These are phyloP conservation scores for Articulospora tetracladia DNA, from an alignment of 495 filamentous ascomycete genomes.

Conservation along the genomic window DNA sequence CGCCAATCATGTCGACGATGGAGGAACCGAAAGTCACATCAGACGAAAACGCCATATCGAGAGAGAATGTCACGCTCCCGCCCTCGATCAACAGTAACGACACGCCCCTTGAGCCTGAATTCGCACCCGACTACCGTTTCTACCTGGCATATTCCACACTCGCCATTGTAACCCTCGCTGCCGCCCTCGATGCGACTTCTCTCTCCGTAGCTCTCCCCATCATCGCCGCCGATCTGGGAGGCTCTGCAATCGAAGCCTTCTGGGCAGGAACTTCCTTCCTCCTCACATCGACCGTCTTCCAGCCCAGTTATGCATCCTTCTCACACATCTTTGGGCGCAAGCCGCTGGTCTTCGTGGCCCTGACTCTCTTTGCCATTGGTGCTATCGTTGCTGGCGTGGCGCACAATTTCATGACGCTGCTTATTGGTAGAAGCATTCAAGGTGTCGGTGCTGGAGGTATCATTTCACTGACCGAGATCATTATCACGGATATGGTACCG, in stretches of 20 bases:
- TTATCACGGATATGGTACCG: constrained; percentile 60
- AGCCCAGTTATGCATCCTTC: constrained; percentile 43
- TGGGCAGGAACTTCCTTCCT: constrained; percentile 55
- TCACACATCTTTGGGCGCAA: constrained; percentile 48
- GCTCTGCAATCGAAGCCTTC: constrained; percentile 54
- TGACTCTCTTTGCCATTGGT: constrained; percentile 51
- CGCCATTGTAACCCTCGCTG: constrained; percentile 64
- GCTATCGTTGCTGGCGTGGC: constrained; percentile 55
- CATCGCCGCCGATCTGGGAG: constrained; percentile 31
- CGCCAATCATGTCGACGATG: too few relatives aligned
- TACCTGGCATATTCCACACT: constrained; percentile 51
- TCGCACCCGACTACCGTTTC: too few relatives aligned
- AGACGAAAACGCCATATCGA: too few relatives aligned
- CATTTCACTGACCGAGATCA: constrained; percentile 54
- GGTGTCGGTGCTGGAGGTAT: constrained; percentile 71
- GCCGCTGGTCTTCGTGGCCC: constrained; percentile 41
- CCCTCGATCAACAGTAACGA: too few relatives aligned
- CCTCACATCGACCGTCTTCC: constrained; percentile 44
- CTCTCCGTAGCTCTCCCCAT: constrained; percentile 41
- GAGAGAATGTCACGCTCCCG: too few relatives aligned
- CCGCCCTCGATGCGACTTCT: constrained; percentile 62
- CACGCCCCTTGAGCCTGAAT: too few relatives aligned
- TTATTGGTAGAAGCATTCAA: constrained; percentile 37
- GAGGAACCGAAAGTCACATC: too few relatives aligned
- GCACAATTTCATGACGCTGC: constrained; percentile 50